Percentiles rank a stretch among this genome's conserved stretches.
phyloP scores from a whole-genome alignment of 768 basidiomycete species.

The Pleurotus pulmonarius region DNA sequence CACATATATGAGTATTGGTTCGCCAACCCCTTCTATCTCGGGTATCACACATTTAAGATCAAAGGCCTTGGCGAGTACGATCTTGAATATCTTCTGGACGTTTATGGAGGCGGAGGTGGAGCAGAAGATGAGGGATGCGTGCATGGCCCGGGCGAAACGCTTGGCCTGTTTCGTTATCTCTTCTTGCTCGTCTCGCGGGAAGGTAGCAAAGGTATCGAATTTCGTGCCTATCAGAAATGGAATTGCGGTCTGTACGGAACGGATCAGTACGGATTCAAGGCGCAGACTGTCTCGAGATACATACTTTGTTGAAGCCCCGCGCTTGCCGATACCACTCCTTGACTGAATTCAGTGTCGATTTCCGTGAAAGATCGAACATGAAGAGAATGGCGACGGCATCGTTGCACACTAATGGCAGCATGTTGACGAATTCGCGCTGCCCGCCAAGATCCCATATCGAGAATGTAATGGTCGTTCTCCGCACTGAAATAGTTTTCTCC shows the following conservation, averaged over 20 bases:
- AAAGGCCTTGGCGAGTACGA: slow-evolving; percentile 94
- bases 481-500: slow-evolving; percentile 99
- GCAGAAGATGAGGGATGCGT: slow-evolving; percentile 99
- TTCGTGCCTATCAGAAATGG: slow-evolving; percentile 99
- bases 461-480: slow-evolving; percentile 98
- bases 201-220: slow-evolving; percentile 94
- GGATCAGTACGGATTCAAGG: not conserved
- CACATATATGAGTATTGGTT: slow-evolving; percentile 92
- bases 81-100: slow-evolving; percentile 99
- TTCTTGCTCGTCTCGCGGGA: slow-evolving; percentile 96
- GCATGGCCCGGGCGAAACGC: slow-evolving; percentile 98
- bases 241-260: slow-evolving; percentile 77
- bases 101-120: slow-evolving; percentile 99
- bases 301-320: slow-evolving; percentile 96
- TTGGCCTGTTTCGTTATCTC: slow-evolving; percentile 99
- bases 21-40: slow-evolving; percentile 95
- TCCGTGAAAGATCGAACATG: slow-evolving; percentile 99
- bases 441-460: slow-evolving; percentile 99
- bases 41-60: slow-evolving; percentile 99
- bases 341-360: slow-evolving; percentile 95
- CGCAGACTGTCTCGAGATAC: slow-evolving; percentile 16
- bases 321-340: slow-evolving; percentile 99
- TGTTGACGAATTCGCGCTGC: slow-evolving; percentile 98
- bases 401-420: slow-evolving; percentile 97
- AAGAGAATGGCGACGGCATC: slow-evolving; percentile 99